Base-by-base conservation (phyloP, 2,329 filamentous ascomycete species). In the Cladosporium sp. region DNA sequence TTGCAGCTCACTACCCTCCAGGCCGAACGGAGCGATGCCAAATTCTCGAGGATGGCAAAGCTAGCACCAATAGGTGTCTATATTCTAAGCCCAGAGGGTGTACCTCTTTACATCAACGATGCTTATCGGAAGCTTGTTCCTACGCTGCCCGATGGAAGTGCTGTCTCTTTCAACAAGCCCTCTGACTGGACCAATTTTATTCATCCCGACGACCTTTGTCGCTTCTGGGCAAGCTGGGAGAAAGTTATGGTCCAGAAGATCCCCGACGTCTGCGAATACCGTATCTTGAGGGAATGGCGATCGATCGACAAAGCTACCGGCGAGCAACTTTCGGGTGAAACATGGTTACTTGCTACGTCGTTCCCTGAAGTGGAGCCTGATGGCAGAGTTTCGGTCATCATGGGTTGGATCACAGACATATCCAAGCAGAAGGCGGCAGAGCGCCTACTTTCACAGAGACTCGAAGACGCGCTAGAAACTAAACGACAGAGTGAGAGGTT, bases 21-120 rank as follows among this genome's bases (percentile, higher is more conserved):
- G 55, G 62, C 67, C 4, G 68, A 64, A 21, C 65, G 70, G 8
- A 75, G 73, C 14, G 78, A 80, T 53, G 71, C 75, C 1, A 68
- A 73, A 23, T 77, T 81, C 33, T 73, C 76, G 49, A 72, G 76
- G 7, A 78, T 81, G 69, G 78, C 79, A 2, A 75, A 79, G 61
- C 67, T 74, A 10, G 74, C 77, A 5, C 77, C 79, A 3, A 69
- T 81, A 6, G 78, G 75, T 2, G 79, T 81, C 50, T 78, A 65
- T 44, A 68, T 72, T 31, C 68, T 78, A 29, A 70, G 71, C 16
- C 68, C 74, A 8, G 65, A 73, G n/a, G 75, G 77, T 3, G 70
- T 69, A 3, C 77, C 78, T 40, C 70, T 74, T 1, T 81, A 80
- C 67, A 26, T 62, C 14, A 62, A 62, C 35, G 60, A 62, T 21